Percentiles rank a stretch among this genome's conserved stretches.
Conservation (phyloP, 2,329 filamentous ascomycete genomes). For the Ramularia endophylla region DNA sequence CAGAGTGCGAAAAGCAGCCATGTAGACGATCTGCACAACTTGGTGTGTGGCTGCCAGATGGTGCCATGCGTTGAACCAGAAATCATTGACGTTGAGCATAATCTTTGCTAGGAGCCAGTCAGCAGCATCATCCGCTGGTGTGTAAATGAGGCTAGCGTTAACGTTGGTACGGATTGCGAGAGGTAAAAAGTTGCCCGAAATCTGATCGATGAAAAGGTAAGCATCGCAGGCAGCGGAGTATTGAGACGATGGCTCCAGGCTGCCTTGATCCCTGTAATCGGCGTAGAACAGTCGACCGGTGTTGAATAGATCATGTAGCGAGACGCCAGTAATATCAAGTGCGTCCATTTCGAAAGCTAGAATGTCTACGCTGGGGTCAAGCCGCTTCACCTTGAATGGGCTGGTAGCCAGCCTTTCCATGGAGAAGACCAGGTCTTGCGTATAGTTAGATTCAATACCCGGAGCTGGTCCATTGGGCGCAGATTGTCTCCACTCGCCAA, state of each 20-base stretch:
- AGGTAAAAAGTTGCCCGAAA: constrained; percentile 41
- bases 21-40: constrained; percentile 40
- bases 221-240: constrained; percentile 41
- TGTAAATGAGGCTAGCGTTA: constrained; percentile 40
- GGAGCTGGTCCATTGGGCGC: constrained; percentile 32
- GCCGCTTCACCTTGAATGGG: constrained; percentile 35
- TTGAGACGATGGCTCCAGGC: constrained; percentile 16
- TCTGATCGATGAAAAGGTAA: constrained; percentile 42
- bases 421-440: constrained; percentile 43
- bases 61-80: constrained; percentile 41
- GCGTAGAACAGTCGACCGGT: constrained; percentile 39
- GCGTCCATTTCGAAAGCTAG: constrained; percentile 37
- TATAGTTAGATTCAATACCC: constrained; percentile 41
- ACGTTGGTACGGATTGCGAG: constrained; percentile 45
- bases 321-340: too few species aligned
- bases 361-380: constrained; percentile 24
- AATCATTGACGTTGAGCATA: constrained; percentile 44
- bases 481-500: constrained; percentile 35
- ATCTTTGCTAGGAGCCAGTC: constrained; percentile 50
- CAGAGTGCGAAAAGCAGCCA: constrained; percentile 43
- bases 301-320: constrained; percentile 29
- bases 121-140: constrained; percentile 37
- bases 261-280: too few species aligned
- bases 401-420: constrained; percentile 44
- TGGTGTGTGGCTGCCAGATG: constrained; percentile 43